Evolutionary conservation across 2,329 filamentous ascomycete species (phyloP).

Genomic region (Arthrobotrys sphaeroides): DNA sequence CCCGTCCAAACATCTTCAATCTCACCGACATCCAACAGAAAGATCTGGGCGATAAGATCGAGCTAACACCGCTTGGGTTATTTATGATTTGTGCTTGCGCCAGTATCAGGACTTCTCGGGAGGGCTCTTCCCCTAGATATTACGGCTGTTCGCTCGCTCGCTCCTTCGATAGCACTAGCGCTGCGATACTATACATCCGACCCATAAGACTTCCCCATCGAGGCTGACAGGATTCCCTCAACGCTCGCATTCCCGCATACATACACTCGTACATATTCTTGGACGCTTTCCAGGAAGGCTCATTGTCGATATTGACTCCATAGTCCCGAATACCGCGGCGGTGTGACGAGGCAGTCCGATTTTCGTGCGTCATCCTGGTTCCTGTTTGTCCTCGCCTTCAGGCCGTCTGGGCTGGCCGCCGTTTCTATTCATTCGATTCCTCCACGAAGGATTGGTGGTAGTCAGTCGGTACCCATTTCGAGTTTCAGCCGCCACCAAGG

Average conservation of each 20-base stretch:
- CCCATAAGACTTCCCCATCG: neutral
- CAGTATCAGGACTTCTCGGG: neutral
- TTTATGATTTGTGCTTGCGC: slow-evolving; percentile 14
- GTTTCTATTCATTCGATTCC: neutral
- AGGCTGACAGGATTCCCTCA: slow-evolving; percentile 17
- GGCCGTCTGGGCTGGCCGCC: neutral
- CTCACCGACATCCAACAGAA: slow-evolving; percentile 26
- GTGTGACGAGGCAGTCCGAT: slow-evolving; percentile 36
- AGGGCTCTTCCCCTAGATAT: neutral
- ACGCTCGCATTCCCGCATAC: neutral
- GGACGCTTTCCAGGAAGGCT: neutral
- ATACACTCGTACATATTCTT: neutral
- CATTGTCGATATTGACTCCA: slow-evolving; percentile 1
- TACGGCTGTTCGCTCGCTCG: neutral
- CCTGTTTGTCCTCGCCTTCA: slow-evolving; percentile 1
- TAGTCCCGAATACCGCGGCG: slow-evolving; percentile 1
- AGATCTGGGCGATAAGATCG: slow-evolving; percentile 4
- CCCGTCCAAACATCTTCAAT: slow-evolving; percentile 23
- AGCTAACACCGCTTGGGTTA: slow-evolving; percentile 12
- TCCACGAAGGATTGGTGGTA: slow-evolving; percentile 13
- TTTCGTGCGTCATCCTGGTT: slow-evolving; percentile 30
- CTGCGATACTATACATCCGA: slow-evolving; percentile 13
- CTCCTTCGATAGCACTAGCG: neutral
- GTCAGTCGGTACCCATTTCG: slow-evolving; percentile 13
- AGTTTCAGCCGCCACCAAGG: slow-evolving; percentile 25